Evolutionary conservation across 2,329 filamentous ascomycete species (phyloP).

Genomic region (Talaromyces verruculosus): DNA sequence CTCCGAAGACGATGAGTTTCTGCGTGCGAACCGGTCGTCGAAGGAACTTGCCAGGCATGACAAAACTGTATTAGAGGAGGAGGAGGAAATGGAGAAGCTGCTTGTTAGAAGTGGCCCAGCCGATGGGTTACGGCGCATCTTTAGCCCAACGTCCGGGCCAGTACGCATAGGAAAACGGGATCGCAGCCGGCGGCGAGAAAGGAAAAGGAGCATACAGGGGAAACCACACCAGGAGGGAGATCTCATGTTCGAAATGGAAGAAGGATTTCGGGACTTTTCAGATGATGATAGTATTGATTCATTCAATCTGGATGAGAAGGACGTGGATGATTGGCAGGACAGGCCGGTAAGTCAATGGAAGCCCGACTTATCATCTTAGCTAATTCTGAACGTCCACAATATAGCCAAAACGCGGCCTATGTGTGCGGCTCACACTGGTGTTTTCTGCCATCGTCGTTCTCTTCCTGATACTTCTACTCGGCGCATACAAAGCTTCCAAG

Average conservation of each 20-base stretch:
- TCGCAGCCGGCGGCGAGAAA: slow-evolving; percentile 53
- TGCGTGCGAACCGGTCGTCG: slow-evolving; percentile 65
- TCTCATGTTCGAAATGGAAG: slow-evolving; percentile 89
- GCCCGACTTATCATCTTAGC: background rate
- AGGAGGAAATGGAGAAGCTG: slow-evolving; percentile 61
- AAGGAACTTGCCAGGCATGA: slow-evolving; percentile 69
- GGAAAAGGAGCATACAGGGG: slow-evolving; percentile 49
- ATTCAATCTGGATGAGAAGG: slow-evolving; percentile 53
- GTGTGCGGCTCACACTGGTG: slow-evolving; percentile 39
- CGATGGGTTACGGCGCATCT: slow-evolving; percentile 41
- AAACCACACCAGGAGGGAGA: slow-evolving; percentile 65
- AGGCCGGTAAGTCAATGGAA: slow-evolving; percentile 24
- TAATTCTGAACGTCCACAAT: background rate
- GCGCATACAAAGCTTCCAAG: slow-evolving; percentile 57
- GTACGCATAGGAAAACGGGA: slow-evolving; percentile 53
- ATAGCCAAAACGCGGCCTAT: slow-evolving; percentile 25
- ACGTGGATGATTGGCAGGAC: slow-evolving; percentile 34
- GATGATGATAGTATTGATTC: slow-evolving; percentile 60
- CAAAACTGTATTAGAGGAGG: slow-evolving; percentile 68
- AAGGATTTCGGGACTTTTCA: slow-evolving; percentile 64
- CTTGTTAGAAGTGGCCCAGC: slow-evolving; percentile 43
- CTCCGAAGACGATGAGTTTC: slow-evolving; percentile 71
- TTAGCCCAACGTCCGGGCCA: slow-evolving; percentile 48
- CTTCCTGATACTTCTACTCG: slow-evolving; percentile 57
- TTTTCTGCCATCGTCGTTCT: slow-evolving; percentile 51